phyloP scores from a whole-genome alignment of 768 basidiomycete genomes.

The Hygrophorus pudorinus region DNA sequence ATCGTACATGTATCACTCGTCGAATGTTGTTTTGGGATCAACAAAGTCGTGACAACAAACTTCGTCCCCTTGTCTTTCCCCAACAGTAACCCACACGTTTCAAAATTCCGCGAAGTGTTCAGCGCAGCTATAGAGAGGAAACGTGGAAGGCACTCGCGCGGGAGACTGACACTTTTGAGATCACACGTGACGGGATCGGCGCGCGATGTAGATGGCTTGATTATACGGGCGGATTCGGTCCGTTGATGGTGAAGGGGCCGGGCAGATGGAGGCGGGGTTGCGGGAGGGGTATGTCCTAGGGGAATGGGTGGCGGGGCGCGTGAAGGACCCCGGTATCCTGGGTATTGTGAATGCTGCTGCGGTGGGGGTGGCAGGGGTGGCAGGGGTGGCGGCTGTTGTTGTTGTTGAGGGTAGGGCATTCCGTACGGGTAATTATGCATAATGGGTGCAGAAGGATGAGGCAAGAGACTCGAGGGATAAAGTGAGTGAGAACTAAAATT shows the following conservation, averaged over 20 bases:
- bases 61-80: conserved; percentile 56
- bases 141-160: conserved; percentile 59
- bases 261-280: conserved; percentile 1
- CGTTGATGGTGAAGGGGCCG: conserved; percentile 10
- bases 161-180: conserved; percentile 58
- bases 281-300: conserved; percentile 6
- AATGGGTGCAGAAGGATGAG: conserved; percentile 21
- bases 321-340: conserved; percentile 14
- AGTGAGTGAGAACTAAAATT: conserved; percentile 8
- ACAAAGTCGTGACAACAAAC: conserved; percentile 66
- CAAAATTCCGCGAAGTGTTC: conserved; percentile 70
- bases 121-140: conserved; percentile 71
- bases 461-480: conserved; percentile 25
- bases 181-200: conserved; percentile 23
- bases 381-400: conserved; percentile 12
- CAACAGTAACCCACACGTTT: conserved; percentile 81
- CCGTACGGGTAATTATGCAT: conserved; percentile 12
- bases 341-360: conserved; percentile 15
- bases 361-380: conserved; percentile 16
- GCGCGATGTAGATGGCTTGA: conserved; percentile 8
- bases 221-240: conserved; percentile 5
- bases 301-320: conserved; percentile 12
- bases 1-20: conserved; percentile 90
- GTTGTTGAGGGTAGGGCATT: conserved; percentile 8
- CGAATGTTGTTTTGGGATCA: conserved; percentile 84